Evolutionary conservation across 345 rosid genomes (phyloP), one percentile per base, ranked within the genome.

Genomic region (Tarenaya hassleriana): DNA sequence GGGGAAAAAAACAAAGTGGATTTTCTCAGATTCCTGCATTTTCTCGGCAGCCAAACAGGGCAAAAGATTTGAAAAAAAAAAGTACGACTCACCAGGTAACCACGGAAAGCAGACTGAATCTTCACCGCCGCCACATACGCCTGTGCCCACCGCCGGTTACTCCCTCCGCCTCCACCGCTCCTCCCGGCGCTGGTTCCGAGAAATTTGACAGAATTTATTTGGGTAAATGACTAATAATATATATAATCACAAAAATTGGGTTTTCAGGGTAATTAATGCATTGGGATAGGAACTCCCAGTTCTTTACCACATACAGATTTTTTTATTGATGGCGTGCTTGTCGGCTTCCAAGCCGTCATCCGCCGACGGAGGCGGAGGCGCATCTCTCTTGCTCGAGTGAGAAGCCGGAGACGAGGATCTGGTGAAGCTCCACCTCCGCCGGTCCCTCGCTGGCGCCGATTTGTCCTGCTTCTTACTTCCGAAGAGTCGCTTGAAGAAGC

Each of bases 61-160:
- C 20, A 44, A 16, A 42, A 27, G 38, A 6, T 20, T 61, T 27
- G n/a, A 39, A 33, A 31, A 52, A 35, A 3, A 41, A 14, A 14
- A 42, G 21, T n/a, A 50, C 6, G 48, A 73, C 95, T 75, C 8
- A 94, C 99, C 89, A 94, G 83, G 69, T 88, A 88, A 29, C 95
- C 95, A 61, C 96, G 83, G 55, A 88, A 94, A 41, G 92, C 95
- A 12, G 95, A 67, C 60, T 88, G 97, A 62, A 94, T 88, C 69
- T 54, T 82, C 14, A 79, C 52, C 11, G 94, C 92, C 4, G 95
- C 86, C 18, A 45, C 42, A 53, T 52, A 63, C 13, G 73, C 81
- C 24, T 68, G 74, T 16, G 50, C 60, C 41, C 69, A 42, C 37
- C 72, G 67, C 5, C 68, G 71, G 42, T 64, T 59, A 73, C 69